Evolutionary conservation across 495 filamentous ascomycete genomes (phyloP), one percentile per base, ranked within the genome.

Genomic region (Evansstolkia leycettana): DNA sequence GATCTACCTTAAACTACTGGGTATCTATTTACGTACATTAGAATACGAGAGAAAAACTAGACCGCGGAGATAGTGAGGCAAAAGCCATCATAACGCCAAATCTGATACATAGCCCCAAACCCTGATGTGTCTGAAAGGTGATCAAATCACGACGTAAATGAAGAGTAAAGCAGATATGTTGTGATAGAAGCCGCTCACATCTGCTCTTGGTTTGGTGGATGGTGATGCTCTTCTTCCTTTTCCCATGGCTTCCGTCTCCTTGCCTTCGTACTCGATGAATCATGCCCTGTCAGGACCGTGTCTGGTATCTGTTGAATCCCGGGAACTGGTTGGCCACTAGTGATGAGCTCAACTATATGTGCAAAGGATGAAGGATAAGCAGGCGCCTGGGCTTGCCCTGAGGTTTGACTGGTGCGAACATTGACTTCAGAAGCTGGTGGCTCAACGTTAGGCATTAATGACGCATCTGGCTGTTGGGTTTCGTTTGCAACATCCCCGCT

Each of bases 221-320:
- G 28, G 2, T 46, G 25, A 7, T 11, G 17, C 17, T 18, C 26
- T 28, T 54, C 47, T 12, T 63, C 57, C 40, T 63, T 76, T 58
- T 93, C 85, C 85, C 85, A 93, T 2, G 85, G 85, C 53, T 93
- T 93, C 48, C 56, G 66, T 50, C 83, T 67, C 48, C 58, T 72
- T 34, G 61, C 46, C 20, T 57, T 64, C 8, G 54, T 59, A 17
- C 54, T 66, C n/a, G 75, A 67, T 10, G 54, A 51, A 13, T 66
- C 74, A 43, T 80, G 70, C 2, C 77, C 79, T 16, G 72, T 60
- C 18, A 90, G 69, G 5, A 95, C 70, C 0, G 77, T 90, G 42
- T 84, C 70, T 10, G 92, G 87, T 42, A 98, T 90, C 41, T 95
- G 69, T 42, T 78, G 77, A 48, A 98, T 92, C 2, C 90, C 90